A percentile compares a stretch with the other conserved stretches of the same genome.
Evolutionary conservation across 352 stramenopile genomes (phyloP).

Genomic region (Pythium biforme): DNA sequence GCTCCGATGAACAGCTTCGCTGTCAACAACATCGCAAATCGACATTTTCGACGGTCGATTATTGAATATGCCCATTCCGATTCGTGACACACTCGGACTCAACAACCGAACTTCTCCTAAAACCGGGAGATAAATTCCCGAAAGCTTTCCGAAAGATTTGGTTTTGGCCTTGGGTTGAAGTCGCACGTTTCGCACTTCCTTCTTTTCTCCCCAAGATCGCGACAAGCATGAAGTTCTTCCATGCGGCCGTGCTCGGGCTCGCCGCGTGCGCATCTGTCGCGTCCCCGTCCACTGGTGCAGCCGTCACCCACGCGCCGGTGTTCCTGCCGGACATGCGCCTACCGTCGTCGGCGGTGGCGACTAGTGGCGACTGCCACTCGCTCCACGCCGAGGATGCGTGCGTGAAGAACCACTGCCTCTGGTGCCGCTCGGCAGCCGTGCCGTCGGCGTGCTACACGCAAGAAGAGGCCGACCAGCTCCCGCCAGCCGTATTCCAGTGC

Average conservation of each 20-base stretch:
- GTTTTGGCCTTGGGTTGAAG: slow-evolving; percentile 4
- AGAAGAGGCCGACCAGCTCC: slow-evolving; percentile 61
- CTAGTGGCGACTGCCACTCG: slow-evolving; percentile 45
- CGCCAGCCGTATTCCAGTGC: slow-evolving; percentile 75
- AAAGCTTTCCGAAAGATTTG: slow-evolving; percentile 2
- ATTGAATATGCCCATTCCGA: neutral
- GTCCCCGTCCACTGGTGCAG: neutral
- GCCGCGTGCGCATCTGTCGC: neutral
- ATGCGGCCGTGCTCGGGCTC: neutral
- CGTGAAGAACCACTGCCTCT: slow-evolving; percentile 56
- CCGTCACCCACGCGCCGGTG: slow-evolving; percentile 25
- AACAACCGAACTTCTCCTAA: no score
- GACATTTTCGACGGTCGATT: slow-evolving; percentile 8
- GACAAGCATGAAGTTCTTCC: slow-evolving; percentile 17
- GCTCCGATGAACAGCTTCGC: no score
- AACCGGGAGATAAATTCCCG: no score
- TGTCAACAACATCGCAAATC: neutral
- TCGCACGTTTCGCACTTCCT: neutral
- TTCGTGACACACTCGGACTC: no score
- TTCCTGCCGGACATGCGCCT: slow-evolving; percentile 27
- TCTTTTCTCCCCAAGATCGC: neutral
- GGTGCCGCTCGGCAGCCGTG: slow-evolving; percentile 77
- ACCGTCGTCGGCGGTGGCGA: no score
- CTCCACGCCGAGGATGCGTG: slow-evolving; percentile 50
- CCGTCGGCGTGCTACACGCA: slow-evolving; percentile 76